Evolutionary conservation across 768 basidiomycete species (phyloP).

Genomic region (Kwoniella sp.): DNA sequence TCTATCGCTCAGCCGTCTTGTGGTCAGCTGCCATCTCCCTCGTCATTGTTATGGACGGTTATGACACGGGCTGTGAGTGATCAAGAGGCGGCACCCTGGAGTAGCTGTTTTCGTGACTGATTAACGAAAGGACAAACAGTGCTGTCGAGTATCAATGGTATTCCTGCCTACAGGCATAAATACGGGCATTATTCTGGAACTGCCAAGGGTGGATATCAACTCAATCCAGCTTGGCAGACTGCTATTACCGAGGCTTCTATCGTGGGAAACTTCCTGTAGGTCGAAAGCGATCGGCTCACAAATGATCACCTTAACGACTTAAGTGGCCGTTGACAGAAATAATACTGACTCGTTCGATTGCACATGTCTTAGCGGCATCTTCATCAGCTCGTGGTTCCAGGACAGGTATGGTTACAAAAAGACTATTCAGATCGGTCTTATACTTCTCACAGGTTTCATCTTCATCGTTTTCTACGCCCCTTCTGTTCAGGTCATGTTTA

Average conservation of each 20-base stretch:
- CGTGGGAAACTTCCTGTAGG: slow-evolving; percentile 20
- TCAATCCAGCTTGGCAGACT: slow-evolving; percentile 20
- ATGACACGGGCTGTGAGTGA: slow-evolving; percentile 45
- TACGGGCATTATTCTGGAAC: slow-evolving; percentile 5
- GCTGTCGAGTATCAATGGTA: slow-evolving; percentile 7
- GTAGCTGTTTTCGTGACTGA: background rate
- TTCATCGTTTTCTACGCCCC: slow-evolving; percentile 33
- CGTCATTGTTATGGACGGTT: slow-evolving; percentile 20
- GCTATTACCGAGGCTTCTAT: slow-evolving; percentile 13
- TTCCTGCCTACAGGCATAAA: background rate
- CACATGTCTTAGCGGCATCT: slow-evolving; percentile 20
- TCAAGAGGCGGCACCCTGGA: slow-evolving; percentile 8
- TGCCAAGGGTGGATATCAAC: slow-evolving; percentile 21
- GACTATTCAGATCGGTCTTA: slow-evolving; percentile 27
- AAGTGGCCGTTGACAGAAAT: no score
- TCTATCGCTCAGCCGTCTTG: slow-evolving; percentile 9
- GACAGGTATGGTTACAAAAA: slow-evolving; percentile 27
- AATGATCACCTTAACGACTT: background rate
- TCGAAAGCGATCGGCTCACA: background rate
- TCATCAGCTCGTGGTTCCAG: slow-evolving; percentile 13
- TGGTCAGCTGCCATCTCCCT: slow-evolving; percentile 18
- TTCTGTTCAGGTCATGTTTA: slow-evolving; percentile 13
- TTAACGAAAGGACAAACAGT: background rate
- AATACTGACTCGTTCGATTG: slow-evolving; percentile 2
- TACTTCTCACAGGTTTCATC: slow-evolving; percentile 26